A percentile compares a stretch with the other conserved stretches of the same genome.
Evolutionary conservation across 2,329 filamentous ascomycete species (phyloP).

Genomic region (Aureobasidium sp.): DNA sequence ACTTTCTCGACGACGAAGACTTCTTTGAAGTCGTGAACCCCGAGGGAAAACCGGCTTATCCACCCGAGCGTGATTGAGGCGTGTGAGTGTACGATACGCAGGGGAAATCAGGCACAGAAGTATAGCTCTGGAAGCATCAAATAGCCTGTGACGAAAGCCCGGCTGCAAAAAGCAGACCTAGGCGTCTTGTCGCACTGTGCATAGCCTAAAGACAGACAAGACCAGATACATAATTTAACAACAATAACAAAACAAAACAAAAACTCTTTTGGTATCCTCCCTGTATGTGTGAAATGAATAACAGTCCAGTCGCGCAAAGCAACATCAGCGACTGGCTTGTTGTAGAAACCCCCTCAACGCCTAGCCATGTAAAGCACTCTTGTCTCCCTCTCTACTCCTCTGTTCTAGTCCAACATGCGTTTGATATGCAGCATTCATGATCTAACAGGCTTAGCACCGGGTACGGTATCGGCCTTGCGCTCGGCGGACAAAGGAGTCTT

Average conservation of each 20-base stretch:
- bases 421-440: neutral
- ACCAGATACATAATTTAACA: neutral
- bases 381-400: no score
- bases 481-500: constrained; percentile 19
- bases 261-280: neutral
- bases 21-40: constrained; percentile 19
- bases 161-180: neutral
- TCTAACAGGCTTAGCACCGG: constrained; percentile 17
- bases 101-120: neutral
- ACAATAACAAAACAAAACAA: neutral
- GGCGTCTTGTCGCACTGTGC: neutral
- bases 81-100: neutral
- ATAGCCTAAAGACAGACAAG: neutral
- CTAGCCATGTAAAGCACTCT: neutral
- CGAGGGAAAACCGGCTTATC: neutral
- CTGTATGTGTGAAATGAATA: neutral
- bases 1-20: constrained; percentile 44
- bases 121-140: neutral
- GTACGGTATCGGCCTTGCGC: constrained; percentile 26
- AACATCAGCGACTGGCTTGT: neutral
- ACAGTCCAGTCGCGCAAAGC: neutral
- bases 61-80: neutral
- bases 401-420: no score
- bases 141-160: neutral
- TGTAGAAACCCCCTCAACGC: neutral